Evolutionary conservation across 192 early-diverging fungal species (phyloP).

Genomic region (Phlyctochytrium planicorne): DNA sequence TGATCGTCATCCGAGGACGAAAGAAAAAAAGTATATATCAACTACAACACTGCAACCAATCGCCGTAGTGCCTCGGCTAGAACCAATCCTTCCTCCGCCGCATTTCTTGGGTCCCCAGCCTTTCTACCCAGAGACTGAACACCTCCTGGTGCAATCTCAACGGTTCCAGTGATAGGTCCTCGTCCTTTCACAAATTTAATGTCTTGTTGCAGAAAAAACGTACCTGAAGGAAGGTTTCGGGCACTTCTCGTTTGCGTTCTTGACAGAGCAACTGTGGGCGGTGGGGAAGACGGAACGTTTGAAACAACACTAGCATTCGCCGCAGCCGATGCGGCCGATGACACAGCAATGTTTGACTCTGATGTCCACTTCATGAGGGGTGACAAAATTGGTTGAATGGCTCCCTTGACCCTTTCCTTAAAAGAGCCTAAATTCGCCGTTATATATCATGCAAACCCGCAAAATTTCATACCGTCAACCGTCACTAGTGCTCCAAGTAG

Average conservation of each 20-base stretch:
- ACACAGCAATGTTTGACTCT: constrained; percentile 22
- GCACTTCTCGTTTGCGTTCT: constrained; percentile 24
- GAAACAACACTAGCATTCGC: neutral
- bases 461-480: constrained; percentile 31
- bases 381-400: constrained; percentile 11
- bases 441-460: neutral
- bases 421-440: constrained; percentile 5
- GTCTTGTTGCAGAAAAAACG: neutral
- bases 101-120: neutral
- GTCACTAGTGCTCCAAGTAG: constrained; percentile 30
- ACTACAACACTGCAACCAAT: constrained; percentile 11
- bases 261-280: constrained; percentile 1
- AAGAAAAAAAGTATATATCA: neutral
- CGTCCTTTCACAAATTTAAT: neutral
- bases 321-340: constrained; percentile 13
- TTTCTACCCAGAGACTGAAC: neutral
- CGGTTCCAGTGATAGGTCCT: constrained; percentile 3
- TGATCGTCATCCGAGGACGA: no score
- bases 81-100: constrained; percentile 18
- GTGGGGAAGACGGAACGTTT: neutral
- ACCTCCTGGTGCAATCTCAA: constrained; percentile 9
- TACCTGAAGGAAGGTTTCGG: neutral
- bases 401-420: neutral
- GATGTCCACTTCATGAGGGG: constrained; percentile 25
- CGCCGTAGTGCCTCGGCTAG: constrained; percentile 21